Evolutionary conservation across 257 asterid species (phyloP).

Genomic region (Cruciata laevipes): DNA sequence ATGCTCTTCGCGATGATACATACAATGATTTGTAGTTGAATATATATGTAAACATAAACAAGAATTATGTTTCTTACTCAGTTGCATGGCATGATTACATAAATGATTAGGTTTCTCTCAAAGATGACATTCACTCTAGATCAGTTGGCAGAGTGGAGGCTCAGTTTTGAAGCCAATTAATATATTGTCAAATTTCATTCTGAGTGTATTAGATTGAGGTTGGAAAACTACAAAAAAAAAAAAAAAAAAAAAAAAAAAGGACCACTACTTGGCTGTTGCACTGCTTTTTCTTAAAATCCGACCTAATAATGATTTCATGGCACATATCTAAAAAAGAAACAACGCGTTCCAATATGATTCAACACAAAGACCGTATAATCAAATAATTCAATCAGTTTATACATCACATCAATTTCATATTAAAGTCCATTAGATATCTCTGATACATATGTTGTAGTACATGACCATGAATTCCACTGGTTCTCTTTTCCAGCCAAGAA

Average conservation of each 20-base stretch:
- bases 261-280: background rate
- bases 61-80: background rate
- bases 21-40: slow-evolving; percentile 14
- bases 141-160: background rate
- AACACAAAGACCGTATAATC: background rate
- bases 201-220: background rate
- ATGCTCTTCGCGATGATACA: slow-evolving; percentile 19
- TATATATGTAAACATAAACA: background rate
- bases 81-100: background rate
- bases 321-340: background rate
- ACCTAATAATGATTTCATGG: background rate
- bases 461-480: background rate
- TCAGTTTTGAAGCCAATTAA: background rate
- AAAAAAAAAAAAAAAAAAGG: no score
- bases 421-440: background rate
- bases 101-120: background rate
- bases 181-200: background rate
- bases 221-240: background rate
- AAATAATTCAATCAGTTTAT: background rate
- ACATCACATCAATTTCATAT: background rate
- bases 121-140: background rate
- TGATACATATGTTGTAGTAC: background rate
- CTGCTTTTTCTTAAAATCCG: background rate
- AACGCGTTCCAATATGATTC: background rate
- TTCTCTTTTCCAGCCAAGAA: background rate